Conservation (phyloP, 495 filamentous ascomycete species). For the Viridothelium virens region DNA sequence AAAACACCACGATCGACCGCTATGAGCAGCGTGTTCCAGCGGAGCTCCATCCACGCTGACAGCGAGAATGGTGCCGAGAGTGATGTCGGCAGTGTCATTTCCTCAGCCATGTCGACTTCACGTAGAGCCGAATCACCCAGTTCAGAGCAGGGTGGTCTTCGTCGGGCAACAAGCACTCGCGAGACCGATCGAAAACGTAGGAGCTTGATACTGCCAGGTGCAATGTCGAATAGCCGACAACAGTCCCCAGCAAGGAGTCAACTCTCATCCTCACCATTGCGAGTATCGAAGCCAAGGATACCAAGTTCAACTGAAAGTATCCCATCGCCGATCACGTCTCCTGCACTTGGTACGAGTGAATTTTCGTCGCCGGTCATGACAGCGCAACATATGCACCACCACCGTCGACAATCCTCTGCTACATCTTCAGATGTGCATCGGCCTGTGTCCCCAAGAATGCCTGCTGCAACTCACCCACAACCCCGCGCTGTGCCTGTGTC, state of each 20-base stretch:
- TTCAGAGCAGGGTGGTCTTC: constrained; percentile 71
- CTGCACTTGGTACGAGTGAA: constrained; percentile 72
- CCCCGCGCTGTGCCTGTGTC: constrained; percentile 82
- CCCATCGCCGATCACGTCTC: constrained; percentile 81
- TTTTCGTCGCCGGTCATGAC: constrained; percentile 61
- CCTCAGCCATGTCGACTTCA: constrained; percentile 61
- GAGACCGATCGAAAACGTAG: constrained; percentile 71
- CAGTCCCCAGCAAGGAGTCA: constrained; percentile 68
- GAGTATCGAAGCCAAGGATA: constrained; percentile 76
- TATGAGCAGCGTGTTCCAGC: constrained; percentile 55
- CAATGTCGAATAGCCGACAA: constrained; percentile 70
- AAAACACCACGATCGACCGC: constrained; percentile 82
- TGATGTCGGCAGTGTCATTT: constrained; percentile 68
- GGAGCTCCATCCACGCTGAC: constrained; percentile 65
- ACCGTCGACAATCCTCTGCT: constrained; percentile 87
- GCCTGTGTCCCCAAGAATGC: constrained; percentile 74
- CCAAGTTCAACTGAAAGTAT: constrained; percentile 65
- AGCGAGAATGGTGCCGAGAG: constrained; percentile 72
- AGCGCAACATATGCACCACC: constrained; percentile 53
- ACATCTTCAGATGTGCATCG: constrained; percentile 61
- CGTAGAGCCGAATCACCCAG: constrained; percentile 80
- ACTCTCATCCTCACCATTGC: constrained; percentile 77
- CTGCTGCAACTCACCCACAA: constrained; percentile 58
- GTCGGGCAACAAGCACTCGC: constrained; percentile 50
- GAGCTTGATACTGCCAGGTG: constrained; percentile 69